Conservation (phyloP, 2,329 filamentous ascomycete genomes). For the Clonostachys rosea region DNA sequence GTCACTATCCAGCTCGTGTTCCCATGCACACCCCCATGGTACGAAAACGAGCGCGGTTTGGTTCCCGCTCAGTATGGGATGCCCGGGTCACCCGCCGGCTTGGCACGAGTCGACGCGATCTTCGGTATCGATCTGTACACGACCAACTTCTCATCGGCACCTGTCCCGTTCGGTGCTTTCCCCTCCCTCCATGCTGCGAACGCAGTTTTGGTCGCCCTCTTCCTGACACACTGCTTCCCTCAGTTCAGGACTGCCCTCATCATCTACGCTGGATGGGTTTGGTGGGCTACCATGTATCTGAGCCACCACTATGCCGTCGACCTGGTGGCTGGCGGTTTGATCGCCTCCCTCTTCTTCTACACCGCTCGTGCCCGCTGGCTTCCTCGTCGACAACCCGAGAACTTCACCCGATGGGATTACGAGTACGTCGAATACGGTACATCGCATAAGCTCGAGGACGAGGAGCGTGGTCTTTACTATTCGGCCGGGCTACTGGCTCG, state of each 20-base stretch:
- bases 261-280: conserved; percentile 85
- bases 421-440: conserved; percentile 88
- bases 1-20: conserved; percentile 87
- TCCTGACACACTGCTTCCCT: conserved; percentile 91
- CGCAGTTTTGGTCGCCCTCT: conserved; percentile 83
- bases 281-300: conserved; percentile 98
- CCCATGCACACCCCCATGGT: conserved; percentile 95
- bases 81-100: conserved; percentile 80
- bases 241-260: conserved; percentile 75
- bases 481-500: conserved; percentile 39
- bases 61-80: conserved; percentile 92
- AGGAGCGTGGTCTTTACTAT: conserved; percentile 41
- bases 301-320: conserved; percentile 97
- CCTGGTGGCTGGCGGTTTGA: conserved; percentile 77
- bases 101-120: conserved; percentile 84
- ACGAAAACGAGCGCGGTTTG: conserved; percentile 87
- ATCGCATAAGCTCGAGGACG: conserved; percentile 31
- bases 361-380: conserved; percentile 76
- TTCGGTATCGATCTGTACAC: conserved; percentile 92
- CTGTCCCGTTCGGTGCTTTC: conserved; percentile 91
- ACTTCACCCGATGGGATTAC: conserved; percentile 90
- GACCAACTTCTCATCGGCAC: conserved; percentile 83
- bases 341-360: conserved; percentile 77
- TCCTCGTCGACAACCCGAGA: conserved; percentile 77
- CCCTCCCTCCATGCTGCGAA: conserved; percentile 88